These are phyloP conservation scores for Theileria sp. DNA, from an alignment of 169 alveolate species.

Conservation along the genomic window DNA sequence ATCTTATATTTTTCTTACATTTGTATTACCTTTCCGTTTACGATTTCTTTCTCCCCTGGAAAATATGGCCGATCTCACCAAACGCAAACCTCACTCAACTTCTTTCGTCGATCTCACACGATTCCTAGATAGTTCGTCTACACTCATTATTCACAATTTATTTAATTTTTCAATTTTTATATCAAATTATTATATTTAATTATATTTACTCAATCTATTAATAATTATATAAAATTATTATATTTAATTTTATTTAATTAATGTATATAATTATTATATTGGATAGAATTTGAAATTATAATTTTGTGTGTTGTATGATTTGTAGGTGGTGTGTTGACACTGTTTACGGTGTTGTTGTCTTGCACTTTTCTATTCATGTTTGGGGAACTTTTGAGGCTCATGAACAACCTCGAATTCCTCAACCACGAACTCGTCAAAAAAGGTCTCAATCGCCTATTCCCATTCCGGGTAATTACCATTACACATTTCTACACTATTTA, in stretches of 20 bases:
- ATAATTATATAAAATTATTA: neutral
- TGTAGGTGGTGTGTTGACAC: constrained; percentile 52
- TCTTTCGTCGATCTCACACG: constrained; percentile 59
- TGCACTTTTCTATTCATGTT: constrained; percentile 62
- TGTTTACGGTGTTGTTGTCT: constrained; percentile 36
- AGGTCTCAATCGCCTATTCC: constrained; percentile 42
- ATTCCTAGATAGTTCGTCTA: constrained; percentile 47
- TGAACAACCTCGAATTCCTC: constrained; percentile 20
- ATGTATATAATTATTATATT: neutral
- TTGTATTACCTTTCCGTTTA: neutral
- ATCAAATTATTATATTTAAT: too few species aligned
- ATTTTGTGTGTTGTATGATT: too few species aligned
- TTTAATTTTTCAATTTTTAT: too few species aligned
- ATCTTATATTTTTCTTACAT: neutral
- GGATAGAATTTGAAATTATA: too few species aligned
- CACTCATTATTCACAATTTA: neutral
- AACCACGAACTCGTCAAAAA: constrained; percentile 29
- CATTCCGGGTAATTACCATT: constrained; percentile 48
- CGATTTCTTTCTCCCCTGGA: neutral
- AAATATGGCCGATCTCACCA: neutral
- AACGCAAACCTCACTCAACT: constrained; percentile 6
- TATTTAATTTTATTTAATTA: too few species aligned
- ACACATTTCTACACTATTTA: neutral
- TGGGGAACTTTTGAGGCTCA: constrained; percentile 41
- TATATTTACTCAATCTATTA: too few species aligned